phyloP scores from a whole-genome alignment of 768 basidiomycete genomes.

The Lactifluus echinatus region DNA sequence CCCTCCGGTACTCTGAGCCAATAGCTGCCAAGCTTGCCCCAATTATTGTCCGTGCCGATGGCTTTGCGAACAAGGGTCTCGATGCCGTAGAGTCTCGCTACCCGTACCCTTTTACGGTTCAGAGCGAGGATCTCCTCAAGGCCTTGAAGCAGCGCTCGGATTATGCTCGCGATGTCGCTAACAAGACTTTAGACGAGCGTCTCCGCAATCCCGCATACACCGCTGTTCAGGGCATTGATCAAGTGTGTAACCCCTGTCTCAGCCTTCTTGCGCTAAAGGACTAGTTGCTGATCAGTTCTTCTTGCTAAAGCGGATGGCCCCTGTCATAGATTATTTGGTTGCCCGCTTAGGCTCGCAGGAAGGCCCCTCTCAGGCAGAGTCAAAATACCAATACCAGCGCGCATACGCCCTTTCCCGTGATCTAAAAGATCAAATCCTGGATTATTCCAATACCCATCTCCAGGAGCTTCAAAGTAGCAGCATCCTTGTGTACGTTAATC shows the following conservation, averaged over 20 bases:
- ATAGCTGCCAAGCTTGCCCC: constrained; percentile 59
- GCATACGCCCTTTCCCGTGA: constrained; percentile 56
- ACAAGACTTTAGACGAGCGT: constrained; percentile 56
- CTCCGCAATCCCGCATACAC: constrained; percentile 55
- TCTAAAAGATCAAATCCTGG: constrained; percentile 52
- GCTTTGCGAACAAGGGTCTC: constrained; percentile 63
- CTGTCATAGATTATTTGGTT: constrained; percentile 61
- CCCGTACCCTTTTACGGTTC: constrained; percentile 67
- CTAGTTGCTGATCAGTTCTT: constrained; percentile 18
- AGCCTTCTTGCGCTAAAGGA: constrained; percentile 5
- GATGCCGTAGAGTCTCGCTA: constrained; percentile 65
- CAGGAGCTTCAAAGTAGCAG: constrained; percentile 62
- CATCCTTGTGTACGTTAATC: constrained; percentile 45
- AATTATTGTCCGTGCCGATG: constrained; percentile 53
- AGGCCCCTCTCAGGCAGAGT: constrained; percentile 40
- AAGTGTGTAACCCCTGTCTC: constrained; percentile 35
- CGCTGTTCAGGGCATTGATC: constrained; percentile 62
- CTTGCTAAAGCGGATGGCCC: constrained; percentile 49
- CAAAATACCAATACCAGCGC: constrained; percentile 73
- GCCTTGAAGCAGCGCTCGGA: constrained; percentile 52
- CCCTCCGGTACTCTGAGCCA: constrained; percentile 45
- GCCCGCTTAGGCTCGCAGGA: constrained; percentile 39
- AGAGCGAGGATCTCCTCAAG: constrained; percentile 59
- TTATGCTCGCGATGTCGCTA: constrained; percentile 45
- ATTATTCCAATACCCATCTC: constrained; percentile 62